These are phyloP conservation scores for Mortierella claussenii DNA, from an alignment of 192 early-diverging fungal species.

Conservation along the genomic window DNA sequence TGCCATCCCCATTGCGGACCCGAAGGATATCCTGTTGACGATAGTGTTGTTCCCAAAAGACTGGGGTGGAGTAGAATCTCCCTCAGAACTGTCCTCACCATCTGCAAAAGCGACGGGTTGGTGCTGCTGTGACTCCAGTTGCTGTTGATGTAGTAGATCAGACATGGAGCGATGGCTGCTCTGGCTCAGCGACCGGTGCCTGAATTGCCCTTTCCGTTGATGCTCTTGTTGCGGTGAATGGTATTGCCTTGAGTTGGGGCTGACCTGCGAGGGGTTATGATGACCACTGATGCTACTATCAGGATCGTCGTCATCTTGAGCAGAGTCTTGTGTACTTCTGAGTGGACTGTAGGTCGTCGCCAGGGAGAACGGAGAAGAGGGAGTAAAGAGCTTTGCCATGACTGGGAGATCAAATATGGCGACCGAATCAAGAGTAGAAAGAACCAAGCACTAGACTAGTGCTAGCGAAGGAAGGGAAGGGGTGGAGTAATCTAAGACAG, in stretches of 20 bases:
- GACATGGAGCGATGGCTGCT: constrained; percentile 30
- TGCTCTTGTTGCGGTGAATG: neutral
- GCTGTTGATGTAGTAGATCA: constrained; percentile 3
- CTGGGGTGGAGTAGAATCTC: neutral
- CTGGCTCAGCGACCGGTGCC: constrained; percentile 35
- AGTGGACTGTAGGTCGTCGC: constrained; percentile 46
- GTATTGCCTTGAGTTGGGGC: neutral
- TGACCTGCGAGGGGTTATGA: neutral
- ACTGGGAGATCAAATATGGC: neutral
- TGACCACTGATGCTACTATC: constrained; percentile 11
- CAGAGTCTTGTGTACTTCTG: constrained; percentile 33
- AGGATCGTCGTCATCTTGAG: constrained; percentile 30
- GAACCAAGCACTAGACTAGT: neutral
- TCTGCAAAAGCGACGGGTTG: constrained; percentile 15
- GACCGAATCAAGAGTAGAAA: neutral
- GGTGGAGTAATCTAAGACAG: neutral
- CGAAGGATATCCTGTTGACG: neutral
- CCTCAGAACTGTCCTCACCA: constrained; percentile 20
- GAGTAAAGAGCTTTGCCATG: constrained; percentile 39
- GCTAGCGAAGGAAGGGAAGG: neutral
- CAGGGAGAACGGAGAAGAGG: constrained; percentile 37
- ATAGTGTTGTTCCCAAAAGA: neutral
- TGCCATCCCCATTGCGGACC: neutral
- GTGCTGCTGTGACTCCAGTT: neutral
- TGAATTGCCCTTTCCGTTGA: constrained; percentile 10